These are phyloP conservation scores for Herpetomonas tarakana DNA, from an alignment of 208 protist species.

Conservation along the genomic window DNA sequence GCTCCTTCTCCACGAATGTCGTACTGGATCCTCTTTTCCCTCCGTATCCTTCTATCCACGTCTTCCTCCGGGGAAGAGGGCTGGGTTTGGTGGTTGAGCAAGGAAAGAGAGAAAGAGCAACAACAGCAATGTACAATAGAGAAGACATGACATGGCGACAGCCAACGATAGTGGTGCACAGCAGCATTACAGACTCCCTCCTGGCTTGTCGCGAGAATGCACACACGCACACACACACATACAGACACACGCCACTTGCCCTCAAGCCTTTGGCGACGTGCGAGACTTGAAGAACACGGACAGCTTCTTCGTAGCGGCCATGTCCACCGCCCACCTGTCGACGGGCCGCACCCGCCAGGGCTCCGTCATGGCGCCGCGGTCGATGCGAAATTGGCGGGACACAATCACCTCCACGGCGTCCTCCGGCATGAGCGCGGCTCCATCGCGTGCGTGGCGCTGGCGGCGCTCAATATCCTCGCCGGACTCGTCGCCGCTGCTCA, in stretches of 20 bases:
- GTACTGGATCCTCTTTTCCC: too few species aligned
- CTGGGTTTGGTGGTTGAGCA: too few species aligned
- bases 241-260: too few species aligned
- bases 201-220: too few species aligned
- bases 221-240: too few species aligned
- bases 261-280: too few species aligned
- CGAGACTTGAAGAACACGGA: background rate
- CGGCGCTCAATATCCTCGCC: constrained; percentile 1
- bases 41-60: too few species aligned
- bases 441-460: background rate
- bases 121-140: background rate
- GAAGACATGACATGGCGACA: background rate
- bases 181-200: background rate
- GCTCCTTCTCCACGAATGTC: too few species aligned
- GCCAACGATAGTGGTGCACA: too few species aligned
- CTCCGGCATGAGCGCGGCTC: background rate
- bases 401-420: constrained; percentile 7
- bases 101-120: background rate
- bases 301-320: constrained; percentile 1
- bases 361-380: background rate
- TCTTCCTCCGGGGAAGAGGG: too few species aligned
- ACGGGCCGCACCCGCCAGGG: background rate
- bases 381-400: constrained; percentile 6
- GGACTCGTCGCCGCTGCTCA: constrained; percentile 4
- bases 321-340: constrained; percentile 6